Base-by-base conservation (phyloP, 768 basidiomycete species). In the Mrakia blollopis region DNA sequence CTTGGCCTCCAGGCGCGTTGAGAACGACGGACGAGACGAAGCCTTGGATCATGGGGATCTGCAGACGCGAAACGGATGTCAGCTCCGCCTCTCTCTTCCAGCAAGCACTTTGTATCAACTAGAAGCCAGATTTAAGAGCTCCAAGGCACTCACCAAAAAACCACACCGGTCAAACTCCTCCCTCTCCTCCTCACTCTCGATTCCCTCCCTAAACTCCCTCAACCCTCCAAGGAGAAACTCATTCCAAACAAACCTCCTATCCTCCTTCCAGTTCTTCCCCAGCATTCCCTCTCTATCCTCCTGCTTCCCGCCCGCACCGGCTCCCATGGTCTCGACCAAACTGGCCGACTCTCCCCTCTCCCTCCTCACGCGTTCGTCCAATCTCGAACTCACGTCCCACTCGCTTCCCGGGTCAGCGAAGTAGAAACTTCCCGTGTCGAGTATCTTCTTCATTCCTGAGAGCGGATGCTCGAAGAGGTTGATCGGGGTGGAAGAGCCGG, bases 41-140 rank as follows among this genome's bases (percentile, higher is more conserved):
- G 25, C 97, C 97, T 87, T 99, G 97, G 52, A 97, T 95, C 28
- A 92, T 90, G 47, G 94, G 88, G 32, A 96, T 87, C 90, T 97
- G 80, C n/a, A 39, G 76, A 75, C 60, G 61, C 75, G 77, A n/a
- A 13, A 44, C 44, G 44, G 11, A 44, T 14, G 80, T 57, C 74
- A 71, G 78, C 28, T 14, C 23, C 63, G 28, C 50, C 25, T 71
- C 25, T 14, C 32, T 30, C 4, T 1, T 35, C 32, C 30, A 10
- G 8, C 35, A 30, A 25, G 10, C 16, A 21, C n/a, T 11, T 6
- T 3, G 16, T 4, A 25, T 47, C 14, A 25, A 10, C 32, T 18
- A 50, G 21, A 7, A 35, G 7, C 11, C 3, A 50, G 44, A 25
- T 14, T 37, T 6, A 6, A 16, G 2, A 16, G 30, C 0, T 47